Base-by-base conservation (phyloP, 2,329 filamentous ascomycete genomes). In the Colletotrichum siamense region DNA sequence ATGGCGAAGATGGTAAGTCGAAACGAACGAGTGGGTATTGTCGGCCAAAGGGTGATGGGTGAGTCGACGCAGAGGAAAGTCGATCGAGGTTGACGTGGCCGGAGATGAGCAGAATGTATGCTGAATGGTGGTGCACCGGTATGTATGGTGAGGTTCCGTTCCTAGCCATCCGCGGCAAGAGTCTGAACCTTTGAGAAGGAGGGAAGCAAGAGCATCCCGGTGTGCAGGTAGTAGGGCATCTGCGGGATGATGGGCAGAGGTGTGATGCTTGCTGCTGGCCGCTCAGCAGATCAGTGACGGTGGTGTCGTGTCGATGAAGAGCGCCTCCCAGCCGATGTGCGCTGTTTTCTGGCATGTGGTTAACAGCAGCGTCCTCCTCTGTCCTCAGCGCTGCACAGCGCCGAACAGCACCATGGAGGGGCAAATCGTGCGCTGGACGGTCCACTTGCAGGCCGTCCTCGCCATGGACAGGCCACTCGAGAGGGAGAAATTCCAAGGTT, bases 281-380 rank as follows among this genome's bases (percentile, higher is more conserved):
- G 44, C 44, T 49, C 18, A 30, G 26, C 22, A 66, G 34, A 66
- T n/a, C n/a, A 34, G 34, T 30, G 16, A 28, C 63, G 34, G 18
- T 66, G 36, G 36, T 66, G 63, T 66, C 22, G 24, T 26, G 18
- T 69, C 66, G 49, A 71, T 71, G 61, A 30, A 34, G 34, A 39
- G 49, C 32, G 64, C 52, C 28, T 78, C 70, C 52, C 73, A 63
- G 55, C 30, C 65, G 57, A 62, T 49, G 62, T 79, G 78, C 73
- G 79, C 65, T 78, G 70, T 78, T 79, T 79, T 78, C 76, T 79
- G 79, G 79, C 80, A 79, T 80, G 77, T 79, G 78, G 78, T 77
- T 76, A 32, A n/a, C 39, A 44, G 18, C 24, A 52, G 24, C 28
- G 34, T 34, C 32, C 32, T 44, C 18, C 13, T 15, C 28, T 18